Evolutionary conservation across 176 grass and related monocot species (phyloP).

Genomic region (Oryza punctata): DNA sequence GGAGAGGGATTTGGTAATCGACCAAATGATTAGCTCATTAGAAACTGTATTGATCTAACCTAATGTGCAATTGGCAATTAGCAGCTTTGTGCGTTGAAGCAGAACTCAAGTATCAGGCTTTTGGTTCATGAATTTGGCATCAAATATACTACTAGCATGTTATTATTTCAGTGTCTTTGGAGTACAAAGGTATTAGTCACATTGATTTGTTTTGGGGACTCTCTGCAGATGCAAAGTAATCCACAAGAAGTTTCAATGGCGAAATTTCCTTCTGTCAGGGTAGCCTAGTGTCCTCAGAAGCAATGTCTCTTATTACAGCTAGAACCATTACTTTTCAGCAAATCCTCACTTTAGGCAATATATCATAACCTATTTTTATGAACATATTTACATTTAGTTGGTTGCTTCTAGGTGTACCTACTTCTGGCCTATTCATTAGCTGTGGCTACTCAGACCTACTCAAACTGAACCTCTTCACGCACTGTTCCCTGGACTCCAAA

Average conservation of each 20-base stretch:
- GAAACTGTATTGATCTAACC: constrained; percentile 1
- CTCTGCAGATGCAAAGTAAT: neutral
- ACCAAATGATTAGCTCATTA: neutral
- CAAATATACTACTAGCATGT: neutral
- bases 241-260: neutral
- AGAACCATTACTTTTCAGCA: constrained; percentile 4
- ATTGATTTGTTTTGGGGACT: neutral
- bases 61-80: neutral
- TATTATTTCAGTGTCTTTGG: neutral
- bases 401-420: neutral
- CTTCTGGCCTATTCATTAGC: neutral
- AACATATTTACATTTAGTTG: neutral
- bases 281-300: neutral
- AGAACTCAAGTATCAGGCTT: constrained; percentile 5
- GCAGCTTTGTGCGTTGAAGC: neutral
- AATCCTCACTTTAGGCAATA: neutral
- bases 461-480: neutral
- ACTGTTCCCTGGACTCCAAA: neutral
- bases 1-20: neutral
- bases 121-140: constrained; percentile 19
- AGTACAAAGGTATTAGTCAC: neutral
- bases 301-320: neutral
- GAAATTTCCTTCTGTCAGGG: neutral
- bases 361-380: neutral
- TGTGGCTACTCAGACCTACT: neutral